A percentile compares a stretch with the other conserved stretches of the same genome.
phyloP scores from a whole-genome alignment of 176 grass and related monocot genomes.

The Phyllostachys edulis region DNA sequence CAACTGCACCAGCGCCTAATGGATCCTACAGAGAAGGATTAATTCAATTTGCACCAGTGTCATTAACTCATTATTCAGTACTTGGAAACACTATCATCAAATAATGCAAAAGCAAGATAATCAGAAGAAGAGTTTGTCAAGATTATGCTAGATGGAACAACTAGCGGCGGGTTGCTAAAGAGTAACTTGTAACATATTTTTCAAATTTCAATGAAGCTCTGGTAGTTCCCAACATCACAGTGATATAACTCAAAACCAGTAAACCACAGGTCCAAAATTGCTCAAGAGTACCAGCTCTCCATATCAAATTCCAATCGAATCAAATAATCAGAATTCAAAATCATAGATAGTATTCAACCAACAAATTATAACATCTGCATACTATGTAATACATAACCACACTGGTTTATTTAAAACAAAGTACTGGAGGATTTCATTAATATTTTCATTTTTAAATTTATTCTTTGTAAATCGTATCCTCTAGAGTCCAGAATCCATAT shows the following conservation, averaged over 20 bases:
- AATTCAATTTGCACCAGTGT: constrained; percentile 23
- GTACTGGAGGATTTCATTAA: constrained; percentile 12
- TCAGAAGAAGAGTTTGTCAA: not conserved
- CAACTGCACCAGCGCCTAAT: constrained; percentile 33
- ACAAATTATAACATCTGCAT: not conserved
- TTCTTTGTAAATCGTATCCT: not conserved
- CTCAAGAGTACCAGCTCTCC: not conserved
- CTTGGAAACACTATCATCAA: constrained; percentile 3
- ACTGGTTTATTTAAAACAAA: not conserved
- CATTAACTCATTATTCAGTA: not conserved
- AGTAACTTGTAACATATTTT: not conserved
- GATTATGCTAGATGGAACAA: not conserved
- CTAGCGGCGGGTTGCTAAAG: not conserved
- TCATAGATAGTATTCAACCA: constrained; percentile 12
- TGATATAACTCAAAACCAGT: constrained; percentile 5
- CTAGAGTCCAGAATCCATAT: constrained; percentile 1
- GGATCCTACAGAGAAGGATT: constrained; percentile 46
- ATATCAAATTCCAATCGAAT: not conserved
- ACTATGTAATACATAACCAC: not conserved
- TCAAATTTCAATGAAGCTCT: not conserved
- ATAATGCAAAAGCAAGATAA: constrained; percentile 20
- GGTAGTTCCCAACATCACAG: constrained; percentile 4
- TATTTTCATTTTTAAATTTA: constrained; percentile 7
- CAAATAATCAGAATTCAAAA: not conserved
- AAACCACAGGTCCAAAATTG: not conserved